Base-by-base conservation (phyloP, 1,139 yeast species). In the Kodamaea ohmeri region DNA sequence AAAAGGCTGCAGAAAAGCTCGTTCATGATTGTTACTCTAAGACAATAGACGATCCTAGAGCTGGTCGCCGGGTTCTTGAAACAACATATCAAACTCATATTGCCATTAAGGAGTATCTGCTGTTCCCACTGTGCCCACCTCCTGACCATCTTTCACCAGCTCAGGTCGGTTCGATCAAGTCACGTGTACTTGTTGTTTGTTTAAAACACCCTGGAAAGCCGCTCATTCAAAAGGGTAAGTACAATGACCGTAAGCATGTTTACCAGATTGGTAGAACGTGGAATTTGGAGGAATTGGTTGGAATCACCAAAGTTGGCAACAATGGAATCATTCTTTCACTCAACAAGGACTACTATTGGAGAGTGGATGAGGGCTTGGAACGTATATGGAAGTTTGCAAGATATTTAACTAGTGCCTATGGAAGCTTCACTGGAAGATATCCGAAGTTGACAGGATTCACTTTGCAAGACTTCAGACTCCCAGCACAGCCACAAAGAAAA, bases 191-290 rank as follows among this genome's bases (percentile, higher is more conserved):
- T 37, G 72, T 67, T 4, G 50, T 71, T 14, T 69, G 76, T 52
- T 54, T 60, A 7, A 68, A 67, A 47, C 59, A 63, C 40, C 55
- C 69, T 4, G 94, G 95, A 2, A 66, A 85, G 18, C 82, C 87
- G 31, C 71, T 83, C 40, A 55, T 92, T 19, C 96, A 89, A 55
- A 92, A 92, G 61, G 96, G 95, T 1, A 81, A 95, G 50, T 88
- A 77, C 56, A 85, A 84, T 51, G 71, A 78, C 8, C 80, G 80
- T 43, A 88, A 68, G 40, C 55, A 85, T 2, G 61, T 80, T 3
- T 81, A 85, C 53, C 97, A 90, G 60, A 86, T 92, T 38, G 98
- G 98, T 27, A 76, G 96, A 53, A 83, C 95, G 4, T 92, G 98
- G 98, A 83, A 81, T 46, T 64, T 92, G 53, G 87, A 78, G 43